Base-by-base conservation (phyloP, 805 yeast genomes). In the Zygosaccharomyces rouxii region DNA sequence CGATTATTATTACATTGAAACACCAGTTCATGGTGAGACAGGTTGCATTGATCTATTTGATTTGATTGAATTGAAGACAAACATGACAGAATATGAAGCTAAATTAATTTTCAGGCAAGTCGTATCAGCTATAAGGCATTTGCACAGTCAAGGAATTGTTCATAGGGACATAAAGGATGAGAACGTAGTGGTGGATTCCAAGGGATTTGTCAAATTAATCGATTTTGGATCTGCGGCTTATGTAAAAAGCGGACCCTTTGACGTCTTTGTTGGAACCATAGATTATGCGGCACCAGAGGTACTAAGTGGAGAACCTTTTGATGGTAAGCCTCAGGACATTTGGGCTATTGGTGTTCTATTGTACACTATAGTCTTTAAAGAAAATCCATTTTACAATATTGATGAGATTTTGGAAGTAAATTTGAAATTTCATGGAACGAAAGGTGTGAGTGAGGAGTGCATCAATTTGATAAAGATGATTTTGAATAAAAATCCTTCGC, bases 251-350 rank as follows among this genome's bases (percentile, higher is more conserved):
- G 98, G 97, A 0, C 98, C 98, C 4, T 94, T 92, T 69, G 96
- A 92, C 57, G 96, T 94, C 4, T 92, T 94, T 69, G 98, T 94
- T 1, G 99, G 99, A 2, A 94, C 99, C 0, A 83, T 94, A 38
- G 97, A 94, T 66, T 94, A 92, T 66, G 98, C 98, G 0, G 95
- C 98, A 0, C 99, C 99, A 0, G 99, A 94, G 67, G 96, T 94
- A 0, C 72, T 94, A 30, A 77, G 83, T 44, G 99, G 98, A 2
- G 83, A 82, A 51, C 84, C 90, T 19, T 94, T 92, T 61, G 89
- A 81, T 44, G 99, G 99, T 19, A 84, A 80, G 63, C 92, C 96
- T 3, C 99, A 94, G 66, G 99, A 94, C 68, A 84, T 90, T 2
- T 94, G 99, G 99, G 96, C 98, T 0, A 74, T 92, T 62, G 99